These are phyloP conservation scores for Lachancea sp. DNA, from an alignment of 805 yeast genomes.

Conservation along the genomic window DNA sequence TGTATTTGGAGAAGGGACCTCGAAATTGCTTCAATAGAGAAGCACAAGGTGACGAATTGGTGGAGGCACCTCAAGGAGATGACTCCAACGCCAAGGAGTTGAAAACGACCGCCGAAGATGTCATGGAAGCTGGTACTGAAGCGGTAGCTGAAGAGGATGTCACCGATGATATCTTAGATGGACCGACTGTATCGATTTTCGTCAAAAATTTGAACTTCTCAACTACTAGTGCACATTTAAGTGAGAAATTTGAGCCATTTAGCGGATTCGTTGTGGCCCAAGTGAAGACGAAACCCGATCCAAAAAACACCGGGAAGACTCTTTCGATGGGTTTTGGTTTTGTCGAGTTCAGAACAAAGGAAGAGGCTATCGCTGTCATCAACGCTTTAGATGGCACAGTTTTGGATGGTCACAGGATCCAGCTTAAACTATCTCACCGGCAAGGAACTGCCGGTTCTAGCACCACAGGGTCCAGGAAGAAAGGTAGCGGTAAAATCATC, in stretches of 20 bases:
- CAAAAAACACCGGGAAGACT: conserved; percentile 57
- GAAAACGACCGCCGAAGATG: conserved; percentile 23
- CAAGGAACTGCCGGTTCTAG: conserved; percentile 37
- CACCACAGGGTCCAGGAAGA: conserved; percentile 23
- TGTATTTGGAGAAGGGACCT: conserved; percentile 94
- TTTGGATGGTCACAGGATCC: conserved; percentile 84
- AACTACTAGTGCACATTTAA: conserved; percentile 55
- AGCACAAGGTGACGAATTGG: conserved; percentile 37
- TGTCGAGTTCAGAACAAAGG: conserved; percentile 77
- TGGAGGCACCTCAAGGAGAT: conserved; percentile 23
- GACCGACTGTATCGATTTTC: conserved; percentile 82
- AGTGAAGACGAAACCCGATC: conserved; percentile 83
- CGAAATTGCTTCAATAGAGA: conserved; percentile 63
- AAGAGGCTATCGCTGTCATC: conserved; percentile 73
- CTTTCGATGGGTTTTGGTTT: conserved; percentile 97
- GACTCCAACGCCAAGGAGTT: conserved; percentile 33
- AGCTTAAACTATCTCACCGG: conserved; percentile 83
- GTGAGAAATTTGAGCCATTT: conserved; percentile 57
- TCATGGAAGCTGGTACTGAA: conserved; percentile 39
- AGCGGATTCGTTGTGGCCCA: conserved; percentile 78
- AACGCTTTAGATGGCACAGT: conserved; percentile 64
- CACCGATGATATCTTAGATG: conserved; percentile 40
- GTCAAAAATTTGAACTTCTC: conserved; percentile 87
- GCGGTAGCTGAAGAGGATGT: conserved; percentile 41
- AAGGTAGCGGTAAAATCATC: conserved; percentile 61